Conservation (phyloP, 2,329 filamentous ascomycete species). For the Xylaria sp. region DNA sequence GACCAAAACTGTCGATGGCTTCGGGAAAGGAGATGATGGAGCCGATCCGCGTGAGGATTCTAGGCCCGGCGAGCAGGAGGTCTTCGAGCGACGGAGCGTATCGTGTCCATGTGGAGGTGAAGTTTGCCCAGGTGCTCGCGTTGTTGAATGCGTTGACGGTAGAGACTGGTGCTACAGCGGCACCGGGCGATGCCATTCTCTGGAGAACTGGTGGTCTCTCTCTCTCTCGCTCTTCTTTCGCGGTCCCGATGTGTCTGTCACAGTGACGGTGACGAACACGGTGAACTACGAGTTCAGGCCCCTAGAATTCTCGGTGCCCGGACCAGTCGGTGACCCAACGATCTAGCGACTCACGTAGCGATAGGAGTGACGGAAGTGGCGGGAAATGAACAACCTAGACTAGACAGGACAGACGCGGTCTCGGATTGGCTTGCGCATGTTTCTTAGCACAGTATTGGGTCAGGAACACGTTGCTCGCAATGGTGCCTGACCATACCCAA, state of each 20-base stretch:
- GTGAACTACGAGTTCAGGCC: not conserved
- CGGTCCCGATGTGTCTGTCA: constrained; percentile 13
- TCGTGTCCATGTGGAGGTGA: constrained; percentile 66
- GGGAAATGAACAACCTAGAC: constrained; percentile 6
- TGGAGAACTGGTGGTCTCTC: not conserved
- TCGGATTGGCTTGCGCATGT: constrained; percentile 31
- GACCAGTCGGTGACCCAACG: not conserved
- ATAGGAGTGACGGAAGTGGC: constrained; percentile 14
- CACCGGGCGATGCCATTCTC: constrained; percentile 50
- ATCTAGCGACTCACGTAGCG: not conserved
- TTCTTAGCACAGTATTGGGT: constrained; percentile 5
- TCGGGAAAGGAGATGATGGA: constrained; percentile 71
- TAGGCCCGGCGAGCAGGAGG: constrained; percentile 74
- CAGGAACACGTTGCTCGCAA: constrained; percentile 8
- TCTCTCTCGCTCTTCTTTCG: not conserved
- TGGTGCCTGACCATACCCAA: constrained; percentile 23
- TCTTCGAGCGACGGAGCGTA: constrained; percentile 74
- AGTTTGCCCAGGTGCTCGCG: constrained; percentile 62
- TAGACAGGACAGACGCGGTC: constrained; percentile 19
- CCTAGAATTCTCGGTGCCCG: constrained; percentile 17
- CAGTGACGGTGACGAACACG: not conserved
- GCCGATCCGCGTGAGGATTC: constrained; percentile 72
- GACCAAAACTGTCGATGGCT: constrained; percentile 68
- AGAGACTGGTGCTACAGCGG: constrained; percentile 45
- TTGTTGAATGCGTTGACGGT: constrained; percentile 54